phyloP scores from a whole-genome alignment of 257 asterid species.

The Nyctanthes arbortristis region DNA sequence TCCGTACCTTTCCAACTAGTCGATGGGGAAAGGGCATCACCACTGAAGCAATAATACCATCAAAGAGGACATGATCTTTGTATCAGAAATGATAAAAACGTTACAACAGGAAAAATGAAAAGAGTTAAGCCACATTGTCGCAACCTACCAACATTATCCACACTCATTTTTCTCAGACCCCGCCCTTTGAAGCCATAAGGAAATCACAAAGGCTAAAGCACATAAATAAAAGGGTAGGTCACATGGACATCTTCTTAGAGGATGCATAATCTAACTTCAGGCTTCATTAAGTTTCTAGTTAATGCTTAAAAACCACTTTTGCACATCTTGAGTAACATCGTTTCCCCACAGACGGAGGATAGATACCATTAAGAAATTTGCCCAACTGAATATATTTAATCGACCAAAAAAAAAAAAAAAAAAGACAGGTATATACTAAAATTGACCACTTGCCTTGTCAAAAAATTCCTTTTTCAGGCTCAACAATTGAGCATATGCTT shows the following conservation, averaged over 20 bases:
- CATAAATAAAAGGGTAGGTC: neutral
- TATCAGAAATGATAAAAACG: neutral
- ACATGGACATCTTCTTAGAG: too few relatives aligned
- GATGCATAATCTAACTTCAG: neutral
- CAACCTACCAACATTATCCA: neutral
- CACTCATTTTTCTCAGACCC: neutral
- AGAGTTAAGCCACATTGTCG: neutral
- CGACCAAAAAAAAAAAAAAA: neutral
- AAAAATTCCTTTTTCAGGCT: slow-evolving; percentile 56
- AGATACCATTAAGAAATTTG: too few relatives aligned
- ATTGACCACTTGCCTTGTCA: slow-evolving; percentile 60
- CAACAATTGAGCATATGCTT: slow-evolving; percentile 62
- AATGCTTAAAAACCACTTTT: neutral
- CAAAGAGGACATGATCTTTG: too few relatives aligned
- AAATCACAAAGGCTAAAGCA: neutral
- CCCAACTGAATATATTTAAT: neutral
- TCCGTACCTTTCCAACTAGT: neutral
- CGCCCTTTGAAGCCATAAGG: neutral
- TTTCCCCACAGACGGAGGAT: too few relatives aligned
- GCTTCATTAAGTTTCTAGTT: neutral
- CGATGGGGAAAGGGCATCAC: neutral
- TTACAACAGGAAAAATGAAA: neutral
- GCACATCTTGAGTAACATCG: neutral
- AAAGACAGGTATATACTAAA: slow-evolving; percentile 12
- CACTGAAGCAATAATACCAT: too few relatives aligned